Percentiles rank a stretch among this genome's conserved stretches.
Evolutionary conservation across 2,329 filamentous ascomycete genomes (phyloP).

Genomic region (Blastomyces parvus): DNA sequence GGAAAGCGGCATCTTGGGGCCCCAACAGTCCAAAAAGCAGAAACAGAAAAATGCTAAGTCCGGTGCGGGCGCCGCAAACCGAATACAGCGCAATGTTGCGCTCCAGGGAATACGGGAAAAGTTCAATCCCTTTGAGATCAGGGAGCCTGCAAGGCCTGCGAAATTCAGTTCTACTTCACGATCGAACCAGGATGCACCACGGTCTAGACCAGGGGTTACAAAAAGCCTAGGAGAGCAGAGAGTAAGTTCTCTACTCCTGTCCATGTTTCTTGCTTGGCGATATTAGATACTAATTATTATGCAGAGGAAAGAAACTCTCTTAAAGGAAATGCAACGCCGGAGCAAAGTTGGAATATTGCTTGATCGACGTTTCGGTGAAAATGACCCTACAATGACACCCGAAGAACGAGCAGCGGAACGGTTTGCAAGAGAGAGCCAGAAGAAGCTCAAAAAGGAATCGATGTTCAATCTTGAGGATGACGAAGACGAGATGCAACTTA

Average conservation of each 20-base stretch:
- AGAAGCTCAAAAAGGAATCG: slow-evolving; percentile 62
- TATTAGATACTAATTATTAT: slow-evolving; percentile 1
- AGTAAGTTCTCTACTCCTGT: slow-evolving; percentile 38
- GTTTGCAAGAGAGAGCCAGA: slow-evolving; percentile 80
- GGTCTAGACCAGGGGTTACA: slow-evolving; percentile 67
- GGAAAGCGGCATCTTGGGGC: slow-evolving; percentile 81
- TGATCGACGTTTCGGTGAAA: slow-evolving; percentile 90
- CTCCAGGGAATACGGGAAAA: slow-evolving; percentile 82
- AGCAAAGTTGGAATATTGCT: slow-evolving; percentile 89
- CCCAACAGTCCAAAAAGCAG: slow-evolving; percentile 92
- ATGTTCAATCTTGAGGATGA: slow-evolving; percentile 88
- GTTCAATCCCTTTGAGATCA: slow-evolving; percentile 97
- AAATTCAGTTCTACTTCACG: slow-evolving; percentile 71
- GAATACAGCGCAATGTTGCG: slow-evolving; percentile 65
- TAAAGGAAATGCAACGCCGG: slow-evolving; percentile 80
- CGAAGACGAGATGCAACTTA: slow-evolving; percentile 59
- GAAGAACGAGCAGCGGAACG: slow-evolving; percentile 88
- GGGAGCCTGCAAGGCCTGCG: slow-evolving; percentile 62
- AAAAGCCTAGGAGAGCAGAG: slow-evolving; percentile 81
- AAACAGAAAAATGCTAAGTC: slow-evolving; percentile 64
- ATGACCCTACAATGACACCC: slow-evolving; percentile 84
- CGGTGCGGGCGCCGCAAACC: slow-evolving; percentile 60
- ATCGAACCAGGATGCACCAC: slow-evolving; percentile 44
- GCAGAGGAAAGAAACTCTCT: slow-evolving; percentile 66
- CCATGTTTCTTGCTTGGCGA: slow-evolving; percentile 1